These are phyloP conservation scores for Echium plantagineum DNA, from an alignment of 257 asterid species.

Conservation along the genomic window DNA sequence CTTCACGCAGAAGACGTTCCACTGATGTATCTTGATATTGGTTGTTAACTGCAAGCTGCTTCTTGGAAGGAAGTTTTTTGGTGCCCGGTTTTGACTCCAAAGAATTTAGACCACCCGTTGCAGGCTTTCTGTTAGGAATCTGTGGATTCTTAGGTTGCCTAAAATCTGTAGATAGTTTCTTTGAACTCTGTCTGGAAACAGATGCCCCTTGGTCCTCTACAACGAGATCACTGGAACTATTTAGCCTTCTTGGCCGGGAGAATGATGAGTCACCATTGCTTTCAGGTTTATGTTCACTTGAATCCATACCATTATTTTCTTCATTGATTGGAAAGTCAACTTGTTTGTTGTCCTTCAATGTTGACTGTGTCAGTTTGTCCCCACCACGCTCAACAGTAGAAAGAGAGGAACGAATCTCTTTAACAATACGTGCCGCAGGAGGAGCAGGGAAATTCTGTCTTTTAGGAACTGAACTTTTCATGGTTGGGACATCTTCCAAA, in stretches of 20 bases:
- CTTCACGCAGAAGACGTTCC: constrained; percentile 95
- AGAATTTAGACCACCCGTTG: constrained; percentile 35
- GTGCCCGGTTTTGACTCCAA: constrained; percentile 44
- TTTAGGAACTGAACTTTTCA: constrained; percentile 71
- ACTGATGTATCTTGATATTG: constrained; percentile 82
- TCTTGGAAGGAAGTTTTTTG: constrained; percentile 64
- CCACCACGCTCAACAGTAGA: constrained; percentile 40
- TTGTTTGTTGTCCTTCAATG: constrained; percentile 40
- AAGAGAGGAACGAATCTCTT: constrained; percentile 47
- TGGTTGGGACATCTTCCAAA: constrained; percentile 70
- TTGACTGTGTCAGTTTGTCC: constrained; percentile 60
- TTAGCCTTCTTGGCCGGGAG: constrained; percentile 53
- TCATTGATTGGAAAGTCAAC: constrained; percentile 46
- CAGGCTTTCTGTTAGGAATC: constrained; percentile 50
- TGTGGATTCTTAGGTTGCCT: constrained; percentile 53
- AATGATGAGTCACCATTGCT: constrained; percentile 53
- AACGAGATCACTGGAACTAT: constrained; percentile 42
- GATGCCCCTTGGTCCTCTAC: constrained; percentile 50
- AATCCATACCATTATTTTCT: constrained; percentile 40
- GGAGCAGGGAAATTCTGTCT: constrained; percentile 85
- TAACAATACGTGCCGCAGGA: constrained; percentile 49
- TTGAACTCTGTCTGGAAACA: constrained; percentile 50
- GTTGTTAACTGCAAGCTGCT: constrained; percentile 38
- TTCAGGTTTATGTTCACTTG: constrained; percentile 56
- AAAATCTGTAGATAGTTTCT: constrained; percentile 63